Percentiles rank a stretch among this genome's conserved stretches.
These are phyloP conservation scores for Earliella scabrosa DNA, from an alignment of 1,284 basidiomycete species.

Conservation along the genomic window DNA sequence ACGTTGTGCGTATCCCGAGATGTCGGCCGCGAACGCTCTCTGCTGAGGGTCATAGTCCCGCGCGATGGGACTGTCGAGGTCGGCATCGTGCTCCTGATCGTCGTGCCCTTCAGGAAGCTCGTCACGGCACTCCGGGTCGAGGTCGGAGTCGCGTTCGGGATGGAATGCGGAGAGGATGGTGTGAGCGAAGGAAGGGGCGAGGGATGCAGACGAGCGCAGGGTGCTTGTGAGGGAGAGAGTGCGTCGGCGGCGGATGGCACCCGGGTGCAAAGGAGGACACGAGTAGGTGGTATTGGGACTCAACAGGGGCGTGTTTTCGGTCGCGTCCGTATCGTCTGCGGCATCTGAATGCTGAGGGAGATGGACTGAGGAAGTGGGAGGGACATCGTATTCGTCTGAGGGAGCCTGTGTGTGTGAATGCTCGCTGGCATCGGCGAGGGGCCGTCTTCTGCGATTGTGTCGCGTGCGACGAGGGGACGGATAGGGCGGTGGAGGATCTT, in stretches of 20 bases:
- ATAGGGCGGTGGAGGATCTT: conserved; percentile 72
- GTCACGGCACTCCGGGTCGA: conserved; percentile 39
- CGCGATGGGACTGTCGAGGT: conserved; percentile 13
- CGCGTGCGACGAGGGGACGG: conserved; percentile 57
- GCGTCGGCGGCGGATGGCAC: conserved; percentile 37
- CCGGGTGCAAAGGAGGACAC: conserved; percentile 22
- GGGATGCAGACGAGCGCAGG: conserved; percentile 48
- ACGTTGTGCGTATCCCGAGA: conserved; percentile 22
- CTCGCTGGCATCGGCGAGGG: conserved; percentile 23
- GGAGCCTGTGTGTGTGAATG: conserved; percentile 36
- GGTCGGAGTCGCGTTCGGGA: conserved; percentile 45
- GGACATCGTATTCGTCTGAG: conserved; percentile 35
- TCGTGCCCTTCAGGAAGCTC: conserved; percentile 19
- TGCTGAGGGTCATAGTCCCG: conserved; percentile 24
- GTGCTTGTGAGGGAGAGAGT: conserved; percentile 62
- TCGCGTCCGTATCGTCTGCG: conserved; percentile 29
- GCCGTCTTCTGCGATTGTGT: conserved; percentile 32
- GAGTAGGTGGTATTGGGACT: conserved; percentile 27
- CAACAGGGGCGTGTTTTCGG: conserved; percentile 50
- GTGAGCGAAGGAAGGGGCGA: conserved; percentile 65
- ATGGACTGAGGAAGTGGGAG: neutral
- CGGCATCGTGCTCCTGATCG: conserved; percentile 21
- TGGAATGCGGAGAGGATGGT: conserved; percentile 67
- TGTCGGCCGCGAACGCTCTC: conserved; percentile 25
- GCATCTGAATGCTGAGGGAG: conserved; percentile 16